Percentiles rank a stretch among this genome's conserved stretches.
These are phyloP conservation scores for Amesomyces nigricolor DNA, from an alignment of 2,329 filamentous ascomycete species.

Conservation along the genomic window DNA sequence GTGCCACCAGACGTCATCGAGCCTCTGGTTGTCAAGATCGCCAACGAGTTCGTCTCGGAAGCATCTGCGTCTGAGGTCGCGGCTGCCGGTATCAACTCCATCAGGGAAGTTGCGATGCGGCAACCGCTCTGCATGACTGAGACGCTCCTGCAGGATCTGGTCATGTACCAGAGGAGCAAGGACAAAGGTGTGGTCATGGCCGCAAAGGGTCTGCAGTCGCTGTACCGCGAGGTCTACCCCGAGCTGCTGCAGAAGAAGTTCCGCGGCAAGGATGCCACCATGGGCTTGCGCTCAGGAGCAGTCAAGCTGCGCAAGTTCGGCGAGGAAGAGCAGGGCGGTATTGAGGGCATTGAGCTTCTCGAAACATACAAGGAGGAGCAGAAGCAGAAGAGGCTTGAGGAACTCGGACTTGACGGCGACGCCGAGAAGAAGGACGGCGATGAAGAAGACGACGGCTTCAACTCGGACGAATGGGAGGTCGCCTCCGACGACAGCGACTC, in stretches of 20 bases:
- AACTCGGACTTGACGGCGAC: conserved; percentile 56
- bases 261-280: conserved; percentile 83
- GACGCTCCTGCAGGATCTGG: conserved; percentile 88
- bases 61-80: conserved; percentile 86
- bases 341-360: conserved; percentile 86
- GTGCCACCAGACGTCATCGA: conserved; percentile 91
- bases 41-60: conserved; percentile 97
- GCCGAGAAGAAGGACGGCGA: conserved; percentile 49
- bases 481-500: conserved; percentile 57
- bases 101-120: conserved; percentile 85
- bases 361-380: conserved; percentile 94
- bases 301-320: conserved; percentile 74
- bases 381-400: conserved; percentile 63
- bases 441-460: conserved; percentile 52
- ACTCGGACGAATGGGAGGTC: conserved; percentile 57
- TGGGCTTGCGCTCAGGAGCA: conserved; percentile 69
- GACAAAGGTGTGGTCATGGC: conserved; percentile 99
- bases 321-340: conserved; percentile 71
- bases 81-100: conserved; percentile 86
- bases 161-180: conserved; percentile 94
- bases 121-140: conserved; percentile 97
- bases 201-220: conserved; percentile 79
- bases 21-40: conserved; percentile 88
- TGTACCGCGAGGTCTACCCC: conserved; percentile 87
- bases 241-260: conserved; percentile 86